Evolutionary conservation across 768 basidiomycete genomes (phyloP), one percentile per base, ranked within the genome.

Genomic region (Coprinellus micaceus): DNA sequence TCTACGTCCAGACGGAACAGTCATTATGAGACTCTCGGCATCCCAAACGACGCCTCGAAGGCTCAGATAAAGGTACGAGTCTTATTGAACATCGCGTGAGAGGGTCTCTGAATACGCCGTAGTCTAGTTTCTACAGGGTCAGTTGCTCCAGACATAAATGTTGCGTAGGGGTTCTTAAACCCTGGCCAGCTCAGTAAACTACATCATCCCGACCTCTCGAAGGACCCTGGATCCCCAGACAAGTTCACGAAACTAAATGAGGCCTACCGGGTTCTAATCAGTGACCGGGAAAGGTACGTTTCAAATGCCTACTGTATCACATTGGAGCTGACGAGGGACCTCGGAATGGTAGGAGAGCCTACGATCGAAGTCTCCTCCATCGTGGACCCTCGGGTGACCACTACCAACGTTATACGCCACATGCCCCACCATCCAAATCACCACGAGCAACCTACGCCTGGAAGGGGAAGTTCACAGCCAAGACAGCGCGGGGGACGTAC

Each of bases 201-300:
- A 56, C 77, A 80, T 55, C 79, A 81, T 60, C 79, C 79, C 1
- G 79, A 81, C 56, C 69, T 81, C 22, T 74, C 78, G 3, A 70
- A 75, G 12, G 75, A 79, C 46, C 71, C 73, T 3, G 62, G 64
- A 25, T 77, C 78, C 4, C 67, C 64, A 36, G 67, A 71, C 6
- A 57, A 74, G 4, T 81, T 77, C 56, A 61, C 66, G 12, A 71
- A 71, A 25, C 72, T 74, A 6, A 76, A 71, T 45, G 76, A 78
- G 57, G 79, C 78, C 0, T 81, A 81, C 59, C 60, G 77, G 2
- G 63, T 80, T 1, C 64, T 81, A 15, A 70, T 67, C 40, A 73
- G 79, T 56, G 78, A 80, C 60, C 67, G 77, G 24, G 74, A 77
- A 56, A 66, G 78, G 78, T 33, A 13, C 33, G n/a, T n/a, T n/a